Conservation (phyloP, 495 filamentous ascomycete species). For the Penicillium cinerascens region DNA sequence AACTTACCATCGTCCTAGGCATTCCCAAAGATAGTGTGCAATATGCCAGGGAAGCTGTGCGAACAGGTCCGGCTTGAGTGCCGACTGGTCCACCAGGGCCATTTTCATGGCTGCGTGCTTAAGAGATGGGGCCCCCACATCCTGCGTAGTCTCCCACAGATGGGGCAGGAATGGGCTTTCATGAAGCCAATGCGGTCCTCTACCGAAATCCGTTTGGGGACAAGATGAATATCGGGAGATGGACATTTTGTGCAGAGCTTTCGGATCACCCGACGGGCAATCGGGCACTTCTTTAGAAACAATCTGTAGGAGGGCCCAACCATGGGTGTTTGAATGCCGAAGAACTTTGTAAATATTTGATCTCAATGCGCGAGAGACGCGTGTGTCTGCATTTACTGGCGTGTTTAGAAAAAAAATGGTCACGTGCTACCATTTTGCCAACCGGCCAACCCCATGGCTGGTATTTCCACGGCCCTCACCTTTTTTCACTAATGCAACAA, state of each 20-base stretch:
- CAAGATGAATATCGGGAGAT: constrained; percentile 2
- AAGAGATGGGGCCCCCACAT: constrained; percentile 27
- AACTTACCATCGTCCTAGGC: constrained; percentile 29
- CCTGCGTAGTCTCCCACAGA: constrained; percentile 17
- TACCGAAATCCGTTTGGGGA: not conserved
- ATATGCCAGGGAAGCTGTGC: constrained; percentile 34
- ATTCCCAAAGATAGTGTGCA: constrained; percentile 40
- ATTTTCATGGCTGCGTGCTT: constrained; percentile 32
- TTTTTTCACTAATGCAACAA: too few relatives aligned
- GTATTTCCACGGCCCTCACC: too few relatives aligned
- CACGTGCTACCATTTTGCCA: too few relatives aligned
- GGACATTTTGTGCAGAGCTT: constrained; percentile 2
- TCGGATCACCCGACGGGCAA: not conserved
- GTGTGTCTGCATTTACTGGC: not conserved
- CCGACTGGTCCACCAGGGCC: constrained; percentile 31
- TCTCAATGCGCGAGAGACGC: not conserved
- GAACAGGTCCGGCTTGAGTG: constrained; percentile 25
- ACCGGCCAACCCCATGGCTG: too few relatives aligned
- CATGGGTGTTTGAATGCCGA: not conserved
- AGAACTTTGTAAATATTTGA: not conserved
- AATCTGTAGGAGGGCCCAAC: not conserved
- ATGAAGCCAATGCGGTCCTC: constrained; percentile 35
- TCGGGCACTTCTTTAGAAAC: too few relatives aligned
- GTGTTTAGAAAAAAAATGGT: too few relatives aligned
- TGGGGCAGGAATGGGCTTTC: constrained; percentile 33